Evolutionary conservation across 2,329 filamentous ascomycete genomes (phyloP).

Genomic region (Neopestalotiopsis clavispora): DNA sequence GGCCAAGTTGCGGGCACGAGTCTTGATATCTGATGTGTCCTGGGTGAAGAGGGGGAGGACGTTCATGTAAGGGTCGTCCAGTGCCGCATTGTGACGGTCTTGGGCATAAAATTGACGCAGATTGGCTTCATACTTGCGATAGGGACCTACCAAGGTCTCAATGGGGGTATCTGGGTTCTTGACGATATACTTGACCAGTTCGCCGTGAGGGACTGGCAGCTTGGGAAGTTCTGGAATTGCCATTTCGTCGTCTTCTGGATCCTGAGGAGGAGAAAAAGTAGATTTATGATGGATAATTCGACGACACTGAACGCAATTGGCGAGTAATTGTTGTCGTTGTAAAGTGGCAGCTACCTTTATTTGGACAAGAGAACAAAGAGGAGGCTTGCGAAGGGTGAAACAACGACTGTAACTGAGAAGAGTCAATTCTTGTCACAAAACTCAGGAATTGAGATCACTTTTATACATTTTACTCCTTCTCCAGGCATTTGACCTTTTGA

Average conservation of each 20-base stretch:
- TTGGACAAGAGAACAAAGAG: neutral
- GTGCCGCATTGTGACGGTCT: slow-evolving; percentile 61
- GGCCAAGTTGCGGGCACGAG: slow-evolving; percentile 64
- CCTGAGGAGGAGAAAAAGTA: neutral
- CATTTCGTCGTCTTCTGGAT: slow-evolving; percentile 34
- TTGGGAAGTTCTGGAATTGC: slow-evolving; percentile 44
- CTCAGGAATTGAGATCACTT: neutral
- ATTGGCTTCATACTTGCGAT: slow-evolving; percentile 69
- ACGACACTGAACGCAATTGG: neutral
- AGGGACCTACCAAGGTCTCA: slow-evolving; percentile 65
- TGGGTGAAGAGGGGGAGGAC: slow-evolving; percentile 69
- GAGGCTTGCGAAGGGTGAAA: neutral
- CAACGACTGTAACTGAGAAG: neutral
- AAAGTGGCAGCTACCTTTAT: neutral
- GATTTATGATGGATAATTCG: neutral
- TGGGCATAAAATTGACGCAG: slow-evolving; percentile 74
- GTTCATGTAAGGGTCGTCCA: slow-evolving; percentile 64
- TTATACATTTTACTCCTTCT: neutral
- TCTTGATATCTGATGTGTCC: slow-evolving; percentile 60
- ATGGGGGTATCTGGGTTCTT: slow-evolving; percentile 59
- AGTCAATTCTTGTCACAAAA: neutral
- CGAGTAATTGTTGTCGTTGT: neutral
- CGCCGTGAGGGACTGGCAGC: slow-evolving; percentile 50
- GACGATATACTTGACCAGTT: slow-evolving; percentile 58
- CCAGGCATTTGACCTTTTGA: neutral